Percentiles rank a stretch among this genome's conserved stretches.
These are phyloP conservation scores for Platanthera zijinensis DNA, from an alignment of 106 monocot species.

Conservation along the genomic window DNA sequence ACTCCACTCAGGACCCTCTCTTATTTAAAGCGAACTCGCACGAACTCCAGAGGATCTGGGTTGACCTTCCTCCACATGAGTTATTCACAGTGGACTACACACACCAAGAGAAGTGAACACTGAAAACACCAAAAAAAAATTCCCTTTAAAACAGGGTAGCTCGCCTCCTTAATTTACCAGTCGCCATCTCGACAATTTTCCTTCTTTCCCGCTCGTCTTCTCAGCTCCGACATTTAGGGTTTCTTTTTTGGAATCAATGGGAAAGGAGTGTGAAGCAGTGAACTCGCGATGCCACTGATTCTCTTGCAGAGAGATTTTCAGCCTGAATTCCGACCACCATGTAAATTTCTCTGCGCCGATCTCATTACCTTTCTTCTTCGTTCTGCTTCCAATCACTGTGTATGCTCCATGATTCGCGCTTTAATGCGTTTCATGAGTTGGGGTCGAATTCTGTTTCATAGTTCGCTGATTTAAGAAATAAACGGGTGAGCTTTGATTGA, in stretches of 20 bases:
- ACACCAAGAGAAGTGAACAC: no score
- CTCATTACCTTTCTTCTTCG: background rate
- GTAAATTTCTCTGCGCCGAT: background rate
- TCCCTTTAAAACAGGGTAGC: background rate
- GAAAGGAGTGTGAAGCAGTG: background rate
- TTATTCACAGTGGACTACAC: no score
- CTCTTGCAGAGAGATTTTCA: background rate
- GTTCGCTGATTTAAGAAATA: background rate
- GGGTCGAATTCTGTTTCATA: background rate
- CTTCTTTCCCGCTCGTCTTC: background rate
- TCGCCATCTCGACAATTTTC: background rate
- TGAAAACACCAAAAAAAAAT: no score
- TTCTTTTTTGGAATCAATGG: background rate
- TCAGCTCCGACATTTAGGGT: background rate
- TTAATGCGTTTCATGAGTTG: background rate
- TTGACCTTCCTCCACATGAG: no score
- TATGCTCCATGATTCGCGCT: background rate
- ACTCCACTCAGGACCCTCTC: no score
- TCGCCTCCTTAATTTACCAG: background rate
- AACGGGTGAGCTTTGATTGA: background rate
- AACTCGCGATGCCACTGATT: no score
- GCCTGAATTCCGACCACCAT: background rate
- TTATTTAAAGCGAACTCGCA: no score
- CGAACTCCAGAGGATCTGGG: no score
- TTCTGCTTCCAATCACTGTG: background rate